These are phyloP conservation scores for Ligustrum vulgare DNA, from an alignment of 257 asterid species.

Conservation along the genomic window DNA sequence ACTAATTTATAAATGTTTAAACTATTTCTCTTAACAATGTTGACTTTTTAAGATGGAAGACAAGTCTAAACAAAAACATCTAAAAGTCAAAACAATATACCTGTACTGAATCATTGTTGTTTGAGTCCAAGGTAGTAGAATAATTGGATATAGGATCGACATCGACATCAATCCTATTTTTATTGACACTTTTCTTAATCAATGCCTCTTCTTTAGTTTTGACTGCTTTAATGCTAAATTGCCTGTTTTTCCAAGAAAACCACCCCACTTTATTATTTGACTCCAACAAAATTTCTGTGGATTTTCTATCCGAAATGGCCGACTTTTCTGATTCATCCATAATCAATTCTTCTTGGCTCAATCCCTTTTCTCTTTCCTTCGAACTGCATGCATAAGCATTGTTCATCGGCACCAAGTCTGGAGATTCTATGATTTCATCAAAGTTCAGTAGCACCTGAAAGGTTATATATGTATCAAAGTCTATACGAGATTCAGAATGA, in stretches of 20 bases:
- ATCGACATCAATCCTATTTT: no score
- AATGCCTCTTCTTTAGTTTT: constrained; percentile 19
- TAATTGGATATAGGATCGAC: not conserved
- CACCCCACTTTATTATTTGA: constrained; percentile 46
- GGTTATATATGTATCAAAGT: not conserved
- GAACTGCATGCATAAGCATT: not conserved
- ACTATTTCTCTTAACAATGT: no score
- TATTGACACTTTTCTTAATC: not conserved
- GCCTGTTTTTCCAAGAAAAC: constrained; percentile 56
- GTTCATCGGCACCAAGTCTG: not conserved
- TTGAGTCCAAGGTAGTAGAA: constrained; percentile 13
- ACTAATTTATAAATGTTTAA: no score
- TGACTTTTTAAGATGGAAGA: no score
- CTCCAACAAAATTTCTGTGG: constrained; percentile 23
- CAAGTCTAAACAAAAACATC: no score
- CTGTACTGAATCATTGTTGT: constrained; percentile 23
- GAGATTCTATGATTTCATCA: constrained; percentile 42
- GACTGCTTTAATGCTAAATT: constrained; percentile 40
- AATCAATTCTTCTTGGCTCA: constrained; percentile 34
- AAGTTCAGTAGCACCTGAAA: constrained; percentile 49
- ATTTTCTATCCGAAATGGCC: constrained; percentile 1
- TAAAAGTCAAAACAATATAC: not conserved
- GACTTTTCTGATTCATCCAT: constrained; percentile 33
- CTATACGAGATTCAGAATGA: no score
- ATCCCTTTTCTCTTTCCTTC: constrained; percentile 22